Percentiles rank a stretch among this genome's conserved stretches.
phyloP scores from a whole-genome alignment of 176 grass and related monocot species.

The Zoysia pacifica region DNA sequence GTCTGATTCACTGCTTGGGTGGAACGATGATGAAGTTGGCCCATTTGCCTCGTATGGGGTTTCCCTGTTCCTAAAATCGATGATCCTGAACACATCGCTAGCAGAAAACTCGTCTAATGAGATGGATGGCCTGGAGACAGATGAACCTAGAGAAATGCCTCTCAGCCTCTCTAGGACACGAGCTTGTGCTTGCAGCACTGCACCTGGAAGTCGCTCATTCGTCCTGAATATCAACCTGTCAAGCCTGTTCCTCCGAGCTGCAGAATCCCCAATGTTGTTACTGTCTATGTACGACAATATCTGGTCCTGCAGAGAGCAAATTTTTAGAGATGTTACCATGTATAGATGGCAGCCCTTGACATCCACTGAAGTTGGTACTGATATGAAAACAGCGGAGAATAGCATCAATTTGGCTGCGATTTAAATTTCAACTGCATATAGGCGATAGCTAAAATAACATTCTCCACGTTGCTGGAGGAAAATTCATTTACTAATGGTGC shows the following conservation, averaged over 20 bases:
- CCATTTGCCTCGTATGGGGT: conserved; percentile 25
- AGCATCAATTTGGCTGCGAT: neutral
- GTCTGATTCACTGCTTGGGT: conserved; percentile 46
- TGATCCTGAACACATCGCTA: conserved; percentile 56
- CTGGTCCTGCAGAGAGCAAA: conserved; percentile 38
- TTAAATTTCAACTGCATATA: neutral
- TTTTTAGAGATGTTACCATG: neutral
- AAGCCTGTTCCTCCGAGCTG: conserved; percentile 50
- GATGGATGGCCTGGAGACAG: conserved; percentile 58
- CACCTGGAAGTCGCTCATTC: conserved; percentile 72
- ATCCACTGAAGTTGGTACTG: neutral
- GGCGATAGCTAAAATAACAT: neutral
- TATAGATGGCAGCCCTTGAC: neutral
- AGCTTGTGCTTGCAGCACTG: conserved; percentile 73
- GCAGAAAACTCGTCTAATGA: conserved; percentile 61
- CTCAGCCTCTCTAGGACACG: conserved; percentile 84
- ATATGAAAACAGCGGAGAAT: neutral
- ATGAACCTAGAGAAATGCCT: conserved; percentile 69
- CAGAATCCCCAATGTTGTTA: conserved; percentile 46
- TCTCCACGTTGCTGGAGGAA: neutral
- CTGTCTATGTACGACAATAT: conserved; percentile 52
- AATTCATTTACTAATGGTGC: neutral
- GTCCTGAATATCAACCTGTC: conserved; percentile 71
- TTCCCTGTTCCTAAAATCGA: conserved; percentile 50
- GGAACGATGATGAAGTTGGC: conserved; percentile 34